Percentiles rank a stretch among this genome's conserved stretches.
phyloP scores from a whole-genome alignment of 2,329 filamentous ascomycete species.

The Sclerotinia glacialis region DNA sequence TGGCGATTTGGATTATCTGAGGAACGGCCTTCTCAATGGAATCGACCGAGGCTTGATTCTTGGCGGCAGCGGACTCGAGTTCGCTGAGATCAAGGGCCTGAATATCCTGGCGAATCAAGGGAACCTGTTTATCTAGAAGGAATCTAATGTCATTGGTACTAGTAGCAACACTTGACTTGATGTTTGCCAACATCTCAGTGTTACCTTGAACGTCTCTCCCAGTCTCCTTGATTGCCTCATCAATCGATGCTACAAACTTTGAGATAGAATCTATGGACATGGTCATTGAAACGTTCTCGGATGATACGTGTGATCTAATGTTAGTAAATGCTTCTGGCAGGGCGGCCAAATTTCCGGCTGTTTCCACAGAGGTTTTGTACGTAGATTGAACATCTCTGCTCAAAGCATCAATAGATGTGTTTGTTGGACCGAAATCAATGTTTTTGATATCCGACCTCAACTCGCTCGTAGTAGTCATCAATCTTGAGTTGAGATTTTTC shows the following conservation, averaged over 20 bases:
- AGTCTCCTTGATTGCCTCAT: constrained; percentile 23
- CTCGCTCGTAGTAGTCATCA: constrained; percentile 22
- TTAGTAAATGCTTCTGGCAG: constrained; percentile 23
- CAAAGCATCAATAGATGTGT: constrained; percentile 23
- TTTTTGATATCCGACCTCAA: constrained; percentile 24
- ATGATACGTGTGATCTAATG: constrained; percentile 20
- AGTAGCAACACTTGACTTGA: constrained; percentile 22
- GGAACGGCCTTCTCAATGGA: constrained; percentile 21
- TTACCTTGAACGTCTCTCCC: constrained; percentile 23
- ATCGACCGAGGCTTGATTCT: constrained; percentile 19
- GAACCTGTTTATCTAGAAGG: constrained; percentile 24
- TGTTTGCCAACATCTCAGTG: constrained; percentile 23
- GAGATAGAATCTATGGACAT: constrained; percentile 21
- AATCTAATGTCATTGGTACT: constrained; percentile 24
- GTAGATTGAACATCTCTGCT: constrained; percentile 23
- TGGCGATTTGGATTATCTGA: constrained; percentile 20
- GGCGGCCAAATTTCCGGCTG: constrained; percentile 4
- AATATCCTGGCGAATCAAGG: constrained; percentile 25
- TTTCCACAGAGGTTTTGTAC: constrained; percentile 13
- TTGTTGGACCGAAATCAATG: constrained; percentile 23
- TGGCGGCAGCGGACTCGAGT: constrained; percentile 16
- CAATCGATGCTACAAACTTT: constrained; percentile 22
- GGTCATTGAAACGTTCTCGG: constrained; percentile 22
- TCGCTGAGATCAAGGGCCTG: constrained; percentile 22
- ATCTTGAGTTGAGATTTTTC: constrained; percentile 20